phyloP scores from a whole-genome alignment of 345 rosid genomes.

The Salix brachista region DNA sequence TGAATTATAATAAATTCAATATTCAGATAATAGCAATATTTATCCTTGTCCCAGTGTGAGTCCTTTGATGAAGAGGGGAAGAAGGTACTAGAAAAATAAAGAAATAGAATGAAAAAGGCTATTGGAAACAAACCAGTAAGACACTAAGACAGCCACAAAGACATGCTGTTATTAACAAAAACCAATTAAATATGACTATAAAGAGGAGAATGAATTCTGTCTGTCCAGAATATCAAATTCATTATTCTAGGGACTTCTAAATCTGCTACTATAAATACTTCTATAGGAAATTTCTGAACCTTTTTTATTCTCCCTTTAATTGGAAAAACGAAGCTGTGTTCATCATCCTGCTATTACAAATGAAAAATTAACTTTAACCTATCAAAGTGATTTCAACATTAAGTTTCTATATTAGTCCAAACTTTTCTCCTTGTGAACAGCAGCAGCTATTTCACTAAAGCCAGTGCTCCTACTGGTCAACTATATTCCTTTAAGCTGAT shows the following conservation, averaged over 20 bases:
- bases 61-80: neutral
- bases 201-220: neutral
- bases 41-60: neutral
- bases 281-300: neutral
- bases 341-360: neutral
- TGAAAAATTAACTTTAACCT: neutral
- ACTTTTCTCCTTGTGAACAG: neutral
- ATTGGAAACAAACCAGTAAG: neutral
- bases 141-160: neutral
- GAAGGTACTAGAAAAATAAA: neutral
- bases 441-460: neutral
- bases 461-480: neutral
- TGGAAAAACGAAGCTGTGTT: neutral
- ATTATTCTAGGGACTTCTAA: neutral
- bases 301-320: neutral
- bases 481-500: neutral
- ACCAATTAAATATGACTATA: neutral
- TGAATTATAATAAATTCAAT: conserved; percentile 17
- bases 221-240: neutral
- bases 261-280: neutral
- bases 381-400: neutral
- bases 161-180: neutral
- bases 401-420: neutral
- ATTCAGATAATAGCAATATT: neutral
- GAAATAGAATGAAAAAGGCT: neutral